Conservation (phyloP, 345 rosid species). For the Eucalyptus brandiana region DNA sequence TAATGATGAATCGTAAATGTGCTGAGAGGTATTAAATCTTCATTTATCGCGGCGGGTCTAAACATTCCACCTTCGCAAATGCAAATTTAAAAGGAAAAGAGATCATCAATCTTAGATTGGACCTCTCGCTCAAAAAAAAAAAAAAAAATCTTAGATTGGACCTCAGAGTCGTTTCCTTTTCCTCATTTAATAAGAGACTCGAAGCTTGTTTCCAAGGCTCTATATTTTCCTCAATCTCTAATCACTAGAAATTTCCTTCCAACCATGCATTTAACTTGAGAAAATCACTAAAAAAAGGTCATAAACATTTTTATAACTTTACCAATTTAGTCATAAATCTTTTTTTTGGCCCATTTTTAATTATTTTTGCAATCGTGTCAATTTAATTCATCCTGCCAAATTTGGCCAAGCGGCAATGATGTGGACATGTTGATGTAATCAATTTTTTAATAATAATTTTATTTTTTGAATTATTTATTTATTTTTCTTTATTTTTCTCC, state of each 20-base stretch:
- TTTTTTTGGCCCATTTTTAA: no score
- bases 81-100: background rate
- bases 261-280: background rate
- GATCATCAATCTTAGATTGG: background rate
- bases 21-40: background rate
- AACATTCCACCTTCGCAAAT: background rate
- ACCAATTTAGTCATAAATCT: accelerated
- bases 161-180: background rate
- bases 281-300: no score
- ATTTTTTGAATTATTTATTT: no score
- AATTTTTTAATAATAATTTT: no score
- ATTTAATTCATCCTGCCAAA: accelerated
- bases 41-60: background rate
- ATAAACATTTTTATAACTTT: no score
- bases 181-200: background rate
- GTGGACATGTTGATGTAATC: no score
- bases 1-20: background rate
- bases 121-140: no score
- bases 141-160: background rate
- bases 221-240: background rate
- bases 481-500: accelerated
- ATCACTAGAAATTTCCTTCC: background rate
- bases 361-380: accelerated
- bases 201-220: background rate
- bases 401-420: accelerated